Percentiles rank a stretch among this genome's conserved stretches.
phyloP scores from a whole-genome alignment of 768 basidiomycete species.

The Suillus luteus region DNA sequence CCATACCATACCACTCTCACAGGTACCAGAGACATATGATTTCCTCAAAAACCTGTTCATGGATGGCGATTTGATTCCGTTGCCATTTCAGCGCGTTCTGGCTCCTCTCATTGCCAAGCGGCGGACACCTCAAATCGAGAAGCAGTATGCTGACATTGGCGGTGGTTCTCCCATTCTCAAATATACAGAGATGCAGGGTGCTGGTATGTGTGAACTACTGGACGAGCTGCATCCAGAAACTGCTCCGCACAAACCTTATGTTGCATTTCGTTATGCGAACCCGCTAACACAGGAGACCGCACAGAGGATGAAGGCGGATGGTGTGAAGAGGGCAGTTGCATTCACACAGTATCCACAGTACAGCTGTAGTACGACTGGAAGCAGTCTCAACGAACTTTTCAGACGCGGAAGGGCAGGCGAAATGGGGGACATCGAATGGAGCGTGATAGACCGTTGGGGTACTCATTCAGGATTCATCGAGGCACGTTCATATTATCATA shows the following conservation, averaged over 20 bases:
- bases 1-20: conserved; percentile 1
- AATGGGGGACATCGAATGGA: conserved; percentile 82
- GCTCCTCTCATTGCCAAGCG: conserved; percentile 89
- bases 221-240: conserved; percentile 94
- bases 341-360: conserved; percentile 99
- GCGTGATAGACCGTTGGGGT: conserved; percentile 97
- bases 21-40: conserved; percentile 91
- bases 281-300: conserved; percentile 87
- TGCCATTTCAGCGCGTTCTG: conserved; percentile 86
- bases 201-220: conserved; percentile 84
- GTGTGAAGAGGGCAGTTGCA: conserved; percentile 89
- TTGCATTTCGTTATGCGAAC: conserved; percentile 91
- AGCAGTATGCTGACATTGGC: conserved; percentile 93
- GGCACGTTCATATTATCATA: conserved; percentile 47
- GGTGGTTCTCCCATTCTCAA: conserved; percentile 95
- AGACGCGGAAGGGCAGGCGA: conserved; percentile 63
- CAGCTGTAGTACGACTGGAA: conserved; percentile 96
- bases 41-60: conserved; percentile 92
- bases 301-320: conserved; percentile 83
- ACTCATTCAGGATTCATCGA: conserved; percentile 94
- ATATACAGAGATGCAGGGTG: conserved; percentile 88
- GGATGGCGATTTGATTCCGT: conserved; percentile 91
- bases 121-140: conserved; percentile 89
- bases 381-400: conserved; percentile 92
- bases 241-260: conserved; percentile 95